phyloP scores from a whole-genome alignment of 164 flowering plant genomes.

The Vitis amurensis region DNA sequence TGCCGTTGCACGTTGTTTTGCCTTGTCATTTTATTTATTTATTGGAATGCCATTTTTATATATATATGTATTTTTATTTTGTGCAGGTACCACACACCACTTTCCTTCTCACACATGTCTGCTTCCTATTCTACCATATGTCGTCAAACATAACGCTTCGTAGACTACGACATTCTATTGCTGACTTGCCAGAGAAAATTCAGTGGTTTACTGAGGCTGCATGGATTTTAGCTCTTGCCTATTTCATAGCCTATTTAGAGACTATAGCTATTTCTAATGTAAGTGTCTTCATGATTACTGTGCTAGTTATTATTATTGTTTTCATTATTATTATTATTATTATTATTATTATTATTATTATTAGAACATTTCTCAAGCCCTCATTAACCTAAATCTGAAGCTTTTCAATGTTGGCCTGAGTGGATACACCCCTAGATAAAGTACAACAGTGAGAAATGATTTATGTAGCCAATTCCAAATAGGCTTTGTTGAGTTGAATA shows the following conservation, averaged over 20 bases:
- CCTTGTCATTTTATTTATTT: slow-evolving; percentile 7
- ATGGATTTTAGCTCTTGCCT: slow-evolving; percentile 84
- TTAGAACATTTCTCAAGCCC: not conserved
- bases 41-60: not conserved
- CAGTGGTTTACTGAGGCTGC: slow-evolving; percentile 68
- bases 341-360: not conserved
- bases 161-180: slow-evolving; percentile 64
- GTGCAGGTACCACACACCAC: slow-evolving; percentile 96
- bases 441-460: not conserved
- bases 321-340: not conserved
- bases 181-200: slow-evolving; percentile 60
- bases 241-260: slow-evolving; percentile 91
- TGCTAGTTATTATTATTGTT: not conserved
- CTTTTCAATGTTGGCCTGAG: not conserved
- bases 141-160: slow-evolving; percentile 87
- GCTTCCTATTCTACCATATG: slow-evolving; percentile 95
- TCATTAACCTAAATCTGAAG: not conserved
- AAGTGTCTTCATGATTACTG: slow-evolving; percentile 22
- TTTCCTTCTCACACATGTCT: slow-evolving; percentile 88
- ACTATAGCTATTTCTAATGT: slow-evolving; percentile 91
- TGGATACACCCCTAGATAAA: not conserved
- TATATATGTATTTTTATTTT: slow-evolving; percentile 7
- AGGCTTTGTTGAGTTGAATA: not conserved
- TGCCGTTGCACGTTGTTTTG: not conserved
- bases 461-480: not conserved